A percentile compares a stretch with the other conserved stretches of the same genome.
Conservation (phyloP, 2,329 filamentous ascomycete genomes). For the Teratosphaeria viscida region DNA sequence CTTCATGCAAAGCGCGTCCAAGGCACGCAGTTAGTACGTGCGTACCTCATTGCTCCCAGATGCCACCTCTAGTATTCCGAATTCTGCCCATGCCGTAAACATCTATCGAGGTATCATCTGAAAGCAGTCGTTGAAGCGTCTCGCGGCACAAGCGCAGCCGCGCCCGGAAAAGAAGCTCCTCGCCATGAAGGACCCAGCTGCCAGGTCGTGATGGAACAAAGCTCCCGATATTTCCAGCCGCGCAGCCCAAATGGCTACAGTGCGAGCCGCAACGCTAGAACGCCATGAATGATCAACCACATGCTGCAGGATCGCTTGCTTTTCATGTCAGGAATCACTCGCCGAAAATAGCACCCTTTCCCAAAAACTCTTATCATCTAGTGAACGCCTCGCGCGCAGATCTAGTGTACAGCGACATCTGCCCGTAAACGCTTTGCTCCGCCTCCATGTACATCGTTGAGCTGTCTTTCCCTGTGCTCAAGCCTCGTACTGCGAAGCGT, state of each 20-base stretch:
- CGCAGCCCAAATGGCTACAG: not conserved
- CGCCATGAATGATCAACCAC: not conserved
- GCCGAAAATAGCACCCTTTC: not conserved
- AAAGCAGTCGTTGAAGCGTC: not conserved
- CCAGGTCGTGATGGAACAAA: slow-evolving; percentile 1
- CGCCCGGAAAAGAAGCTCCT: not conserved
- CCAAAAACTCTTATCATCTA: not conserved
- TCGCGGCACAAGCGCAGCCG: not conserved
- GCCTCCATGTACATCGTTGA: not conserved
- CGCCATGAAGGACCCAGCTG: not conserved
- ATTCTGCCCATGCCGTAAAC: not conserved
- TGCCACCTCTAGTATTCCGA: not conserved
- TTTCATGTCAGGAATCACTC: not conserved
- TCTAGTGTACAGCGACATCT: not conserved
- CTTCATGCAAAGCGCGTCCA: not conserved
- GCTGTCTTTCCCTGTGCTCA: not conserved
- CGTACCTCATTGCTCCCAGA: not conserved
- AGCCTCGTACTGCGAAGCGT: not conserved
- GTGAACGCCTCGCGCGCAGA: not conserved
- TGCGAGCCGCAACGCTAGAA: not conserved
- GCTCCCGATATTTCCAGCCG: not conserved
- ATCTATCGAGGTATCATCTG: slow-evolving; percentile 1
- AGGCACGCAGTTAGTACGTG: not conserved
- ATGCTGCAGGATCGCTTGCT: not conserved
- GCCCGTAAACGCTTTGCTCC: not conserved